Conservation (phyloP, 2,329 filamentous ascomycete genomes). For the Hypomyces perniciosus region DNA sequence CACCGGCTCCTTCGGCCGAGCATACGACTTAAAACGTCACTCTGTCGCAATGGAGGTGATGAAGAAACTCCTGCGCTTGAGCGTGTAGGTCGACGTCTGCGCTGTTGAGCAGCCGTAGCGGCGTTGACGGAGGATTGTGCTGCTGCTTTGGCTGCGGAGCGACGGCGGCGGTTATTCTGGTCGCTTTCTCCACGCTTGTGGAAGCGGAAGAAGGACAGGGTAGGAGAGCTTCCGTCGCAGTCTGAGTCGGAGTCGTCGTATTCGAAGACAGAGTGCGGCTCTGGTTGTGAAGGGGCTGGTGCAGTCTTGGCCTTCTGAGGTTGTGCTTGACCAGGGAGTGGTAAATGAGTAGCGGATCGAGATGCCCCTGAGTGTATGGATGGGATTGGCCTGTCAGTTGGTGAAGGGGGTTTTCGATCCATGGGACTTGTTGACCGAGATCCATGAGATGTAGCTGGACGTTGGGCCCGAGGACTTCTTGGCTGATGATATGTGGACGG, state of each 20-base stretch:
- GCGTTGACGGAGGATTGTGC: neutral
- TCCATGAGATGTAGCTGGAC: slow-evolving; percentile 6
- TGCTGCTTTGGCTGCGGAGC: slow-evolving; percentile 4
- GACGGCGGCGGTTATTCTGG: neutral
- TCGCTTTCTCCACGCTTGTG: slow-evolving; percentile 30
- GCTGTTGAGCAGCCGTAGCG: neutral
- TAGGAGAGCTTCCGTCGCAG: slow-evolving; percentile 17
- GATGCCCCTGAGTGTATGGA: slow-evolving; percentile 19
- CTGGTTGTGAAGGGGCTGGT: slow-evolving; percentile 5
- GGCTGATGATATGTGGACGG: neutral
- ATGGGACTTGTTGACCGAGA: slow-evolving; percentile 3
- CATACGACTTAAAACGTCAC: slow-evolving; percentile 33
- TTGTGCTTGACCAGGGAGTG: slow-evolving; percentile 3
- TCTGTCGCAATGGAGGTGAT: neutral
- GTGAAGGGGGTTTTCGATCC: slow-evolving; percentile 1
- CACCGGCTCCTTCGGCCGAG: slow-evolving; percentile 27
- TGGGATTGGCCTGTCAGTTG: neutral
- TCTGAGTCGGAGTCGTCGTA: slow-evolving; percentile 43
- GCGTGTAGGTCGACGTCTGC: slow-evolving; percentile 8
- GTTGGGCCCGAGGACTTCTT: slow-evolving; percentile 1
- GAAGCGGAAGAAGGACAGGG: slow-evolving; percentile 40
- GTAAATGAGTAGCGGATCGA: slow-evolving; percentile 19
- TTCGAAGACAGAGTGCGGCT: slow-evolving; percentile 43
- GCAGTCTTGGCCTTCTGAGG: slow-evolving; percentile 1
- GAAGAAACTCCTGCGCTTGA: neutral